Evolutionary conservation across 495 filamentous ascomycete species (phyloP).

Genomic region (Neurospora africana): DNA sequence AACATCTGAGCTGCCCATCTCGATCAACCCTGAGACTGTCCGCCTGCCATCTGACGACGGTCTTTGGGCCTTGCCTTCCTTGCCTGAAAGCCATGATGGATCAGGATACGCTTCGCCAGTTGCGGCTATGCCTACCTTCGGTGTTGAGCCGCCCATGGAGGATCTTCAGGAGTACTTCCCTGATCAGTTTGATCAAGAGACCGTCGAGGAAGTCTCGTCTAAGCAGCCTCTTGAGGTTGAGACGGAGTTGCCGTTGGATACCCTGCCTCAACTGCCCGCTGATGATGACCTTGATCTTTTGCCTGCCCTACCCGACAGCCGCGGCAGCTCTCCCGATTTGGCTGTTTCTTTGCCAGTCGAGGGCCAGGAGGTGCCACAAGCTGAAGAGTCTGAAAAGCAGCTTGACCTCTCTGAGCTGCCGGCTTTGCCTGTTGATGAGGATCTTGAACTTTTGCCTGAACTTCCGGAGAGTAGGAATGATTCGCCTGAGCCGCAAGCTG

Average conservation of each 20-base stretch:
- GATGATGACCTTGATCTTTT: not conserved
- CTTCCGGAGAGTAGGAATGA: slow-evolving; percentile 7
- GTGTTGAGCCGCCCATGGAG: not conserved
- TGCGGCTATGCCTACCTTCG: not conserved
- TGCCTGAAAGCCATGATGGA: not conserved
- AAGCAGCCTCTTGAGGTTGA: not conserved
- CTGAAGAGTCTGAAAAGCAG: not conserved
- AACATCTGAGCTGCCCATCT: not conserved
- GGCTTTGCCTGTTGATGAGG: not conserved
- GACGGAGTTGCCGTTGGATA: not conserved
- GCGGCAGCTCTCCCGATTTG: not conserved
- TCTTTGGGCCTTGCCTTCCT: not conserved
- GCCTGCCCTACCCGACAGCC: slow-evolving; percentile 9
- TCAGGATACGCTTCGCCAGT: not conserved
- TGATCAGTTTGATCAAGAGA: not conserved
- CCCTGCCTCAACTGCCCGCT: not conserved
- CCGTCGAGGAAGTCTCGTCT: not conserved
- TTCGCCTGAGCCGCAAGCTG: slow-evolving; percentile 2
- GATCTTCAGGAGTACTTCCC: not conserved
- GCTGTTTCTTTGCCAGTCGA: not conserved
- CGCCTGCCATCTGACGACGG: slow-evolving; percentile 1
- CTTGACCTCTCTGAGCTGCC: not conserved
- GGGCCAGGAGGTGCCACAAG: not conserved
- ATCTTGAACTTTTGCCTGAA: slow-evolving; percentile 1
- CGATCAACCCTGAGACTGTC: not conserved